These are phyloP conservation scores for Lipomyces sp. DNA, from an alignment of 805 yeast genomes.

Conservation along the genomic window DNA sequence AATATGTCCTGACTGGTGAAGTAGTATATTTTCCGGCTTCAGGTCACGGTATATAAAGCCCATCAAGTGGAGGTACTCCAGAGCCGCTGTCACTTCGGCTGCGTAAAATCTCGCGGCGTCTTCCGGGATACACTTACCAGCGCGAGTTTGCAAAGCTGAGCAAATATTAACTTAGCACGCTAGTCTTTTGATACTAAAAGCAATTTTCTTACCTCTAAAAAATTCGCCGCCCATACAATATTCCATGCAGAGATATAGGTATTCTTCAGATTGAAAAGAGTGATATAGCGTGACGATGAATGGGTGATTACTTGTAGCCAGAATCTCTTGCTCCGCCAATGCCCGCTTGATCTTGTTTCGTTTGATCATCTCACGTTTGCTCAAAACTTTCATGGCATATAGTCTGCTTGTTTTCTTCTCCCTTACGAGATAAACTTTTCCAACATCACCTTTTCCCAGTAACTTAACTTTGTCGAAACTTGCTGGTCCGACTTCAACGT, in stretches of 20 bases:
- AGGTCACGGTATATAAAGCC: slow-evolving; percentile 96
- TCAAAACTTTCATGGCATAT: slow-evolving; percentile 91
- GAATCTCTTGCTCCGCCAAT: slow-evolving; percentile 93
- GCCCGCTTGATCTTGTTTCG: slow-evolving; percentile 94
- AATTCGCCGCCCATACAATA: slow-evolving; percentile 99
- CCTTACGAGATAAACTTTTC: slow-evolving; percentile 89
- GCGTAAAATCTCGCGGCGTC: slow-evolving; percentile 92
- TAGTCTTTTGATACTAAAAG: neutral
- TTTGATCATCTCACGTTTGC: slow-evolving; percentile 91
- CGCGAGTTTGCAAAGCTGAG: slow-evolving; percentile 83
- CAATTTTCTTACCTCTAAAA: slow-evolving; percentile 56
- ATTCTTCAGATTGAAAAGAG: slow-evolving; percentile 93
- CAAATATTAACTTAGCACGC: slow-evolving; percentile 3
- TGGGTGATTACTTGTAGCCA: slow-evolving; percentile 95
- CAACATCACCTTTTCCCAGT: slow-evolving; percentile 98
- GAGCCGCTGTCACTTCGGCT: slow-evolving; percentile 95
- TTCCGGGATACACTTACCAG: slow-evolving; percentile 82
- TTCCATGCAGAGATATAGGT: slow-evolving; percentile 93
- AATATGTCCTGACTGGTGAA: slow-evolving; percentile 97
- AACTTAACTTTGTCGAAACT: slow-evolving; percentile 87
- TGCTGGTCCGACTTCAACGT: slow-evolving; percentile 81
- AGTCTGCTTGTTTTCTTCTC: slow-evolving; percentile 75
- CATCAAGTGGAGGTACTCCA: slow-evolving; percentile 93
- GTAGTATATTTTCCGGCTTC: slow-evolving; percentile 91
- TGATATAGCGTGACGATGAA: slow-evolving; percentile 95